A percentile compares a stretch with the other conserved stretches of the same genome.
Evolutionary conservation across 169 alveolate species (phyloP).

Genomic region (Plasmodium malariae): DNA sequence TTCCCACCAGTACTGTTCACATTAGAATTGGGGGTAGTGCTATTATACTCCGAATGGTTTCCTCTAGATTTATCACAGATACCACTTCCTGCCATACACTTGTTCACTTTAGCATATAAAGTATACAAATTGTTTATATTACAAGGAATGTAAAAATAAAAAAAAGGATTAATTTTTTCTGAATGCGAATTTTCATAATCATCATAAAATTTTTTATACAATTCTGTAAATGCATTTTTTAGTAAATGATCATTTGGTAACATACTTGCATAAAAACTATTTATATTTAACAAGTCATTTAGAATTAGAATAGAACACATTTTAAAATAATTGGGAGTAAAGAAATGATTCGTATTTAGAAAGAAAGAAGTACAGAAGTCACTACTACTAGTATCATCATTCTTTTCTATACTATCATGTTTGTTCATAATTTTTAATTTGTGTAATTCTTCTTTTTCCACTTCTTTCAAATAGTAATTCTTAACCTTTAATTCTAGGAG

Average conservation of each 20-base stretch:
- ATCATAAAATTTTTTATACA: constrained; percentile 14
- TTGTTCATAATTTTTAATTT: constrained; percentile 19
- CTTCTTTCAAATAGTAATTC: constrained; percentile 36
- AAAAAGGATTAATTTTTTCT: constrained; percentile 8
- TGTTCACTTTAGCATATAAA: constrained; percentile 8
- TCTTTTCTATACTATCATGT: constrained; percentile 6
- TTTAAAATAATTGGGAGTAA: constrained; percentile 34
- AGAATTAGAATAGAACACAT: constrained; percentile 65
- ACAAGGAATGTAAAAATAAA: constrained; percentile 22
- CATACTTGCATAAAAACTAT: constrained; percentile 23
- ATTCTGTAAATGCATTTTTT: constrained; percentile 8
- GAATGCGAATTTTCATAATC: constrained; percentile 30
- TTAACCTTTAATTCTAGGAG: constrained; percentile 36
- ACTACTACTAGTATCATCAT: neutral
- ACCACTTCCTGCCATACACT: neutral
- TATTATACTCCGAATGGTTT: neutral
- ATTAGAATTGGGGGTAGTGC: neutral
- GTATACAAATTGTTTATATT: constrained; percentile 21
- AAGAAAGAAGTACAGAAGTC: neutral
- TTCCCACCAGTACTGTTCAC: too few relatives aligned
- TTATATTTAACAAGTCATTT: constrained; percentile 38
- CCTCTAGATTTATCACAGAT: neutral
- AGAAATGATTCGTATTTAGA: constrained; percentile 7
- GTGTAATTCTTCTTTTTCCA: constrained; percentile 19
- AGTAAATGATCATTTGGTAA: constrained; percentile 39